Evolutionary conservation across 23 red algal genomes (phyloP).

Genomic region (Gracilaria caudata): DNA sequence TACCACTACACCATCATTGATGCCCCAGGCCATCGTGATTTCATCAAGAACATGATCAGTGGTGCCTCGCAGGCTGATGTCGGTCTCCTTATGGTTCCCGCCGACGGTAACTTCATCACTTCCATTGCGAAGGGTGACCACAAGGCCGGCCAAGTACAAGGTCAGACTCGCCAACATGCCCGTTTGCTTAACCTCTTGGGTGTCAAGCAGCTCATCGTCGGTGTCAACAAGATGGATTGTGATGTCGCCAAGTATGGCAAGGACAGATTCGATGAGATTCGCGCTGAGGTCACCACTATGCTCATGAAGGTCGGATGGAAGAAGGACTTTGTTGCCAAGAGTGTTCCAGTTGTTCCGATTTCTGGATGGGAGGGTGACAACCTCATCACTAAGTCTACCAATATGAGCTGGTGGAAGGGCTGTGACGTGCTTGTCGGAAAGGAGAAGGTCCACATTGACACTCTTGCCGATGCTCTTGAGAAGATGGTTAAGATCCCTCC

Average conservation of each 20-base stretch:
- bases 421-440: constrained; percentile 68
- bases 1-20: constrained; percentile 92
- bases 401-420: constrained; percentile 79
- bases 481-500: constrained; percentile 77
- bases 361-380: constrained; percentile 99
- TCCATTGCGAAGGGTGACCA: constrained; percentile 86
- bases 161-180: constrained; percentile 94
- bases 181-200: constrained; percentile 84
- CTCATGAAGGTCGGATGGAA: constrained; percentile 98
- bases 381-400: constrained; percentile 83
- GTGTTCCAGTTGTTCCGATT: constrained; percentile 90
- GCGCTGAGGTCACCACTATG: constrained; percentile 87
- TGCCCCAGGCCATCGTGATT: constrained; percentile 96
- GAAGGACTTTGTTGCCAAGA: constrained; percentile 83
- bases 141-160: constrained; percentile 86
- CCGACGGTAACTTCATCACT: constrained; percentile 82
- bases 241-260: constrained; percentile 91
- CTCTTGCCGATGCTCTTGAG: constrained; percentile 68
- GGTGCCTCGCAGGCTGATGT: constrained; percentile 92
- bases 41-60: constrained; percentile 89
- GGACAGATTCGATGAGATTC: constrained; percentile 91
- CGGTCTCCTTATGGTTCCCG: constrained; percentile 89
- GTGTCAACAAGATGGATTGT: constrained; percentile 99
- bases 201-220: constrained; percentile 94
- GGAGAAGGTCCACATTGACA: constrained; percentile 77